Evolutionary conservation across 352 stramenopile genomes (phyloP), one percentile per base, ranked within the genome.

Genomic region (Thalassiosira delicatula): DNA sequence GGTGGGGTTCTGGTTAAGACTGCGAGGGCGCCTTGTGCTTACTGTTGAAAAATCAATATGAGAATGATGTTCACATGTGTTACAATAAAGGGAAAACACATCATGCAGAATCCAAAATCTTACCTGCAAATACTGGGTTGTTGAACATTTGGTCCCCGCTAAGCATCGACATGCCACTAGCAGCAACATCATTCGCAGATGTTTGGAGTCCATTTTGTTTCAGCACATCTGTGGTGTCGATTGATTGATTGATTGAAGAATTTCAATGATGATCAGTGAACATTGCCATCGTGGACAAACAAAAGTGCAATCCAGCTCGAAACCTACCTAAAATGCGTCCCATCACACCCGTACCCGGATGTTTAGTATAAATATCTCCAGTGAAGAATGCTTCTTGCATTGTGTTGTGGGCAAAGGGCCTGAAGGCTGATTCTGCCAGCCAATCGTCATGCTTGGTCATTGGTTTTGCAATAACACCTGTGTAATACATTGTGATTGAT

Each of bases 361-460:
- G 8, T 17, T 49, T 17, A 17, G 8, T 17, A 17, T 49, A 17
- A 17, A 17, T 8, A 49, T 49, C 40, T 17, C 40, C 40, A 17
- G 40, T 49, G 40, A 49, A 49, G 27, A 60, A 60, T 44, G 5
- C 0, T 7, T 71, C 25, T 46, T 78, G 25, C 72, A 82, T 75
- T 14, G 57, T 65, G 51, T 91, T 89, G 68, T 92, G 88, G 17
- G 74, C 84, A 73, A 85, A 88, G 11, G 88, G 61, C 14, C 56
- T 19, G 21, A 87, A 83, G 19, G 76, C 25, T 11, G 57, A 37
- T 19, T 85, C 21, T 51, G 42, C 62, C 3, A 23, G 61, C 60
- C 56, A 81, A 51, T 76, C 51, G 61, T 89, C 69, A 17, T 8
- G 2, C 37, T 76, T 49, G n/a, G 69, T 85, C 5, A 88, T 56